Base-by-base conservation (phyloP, 2,329 filamentous ascomycete species). In the Alternaria tenuissima region DNA sequence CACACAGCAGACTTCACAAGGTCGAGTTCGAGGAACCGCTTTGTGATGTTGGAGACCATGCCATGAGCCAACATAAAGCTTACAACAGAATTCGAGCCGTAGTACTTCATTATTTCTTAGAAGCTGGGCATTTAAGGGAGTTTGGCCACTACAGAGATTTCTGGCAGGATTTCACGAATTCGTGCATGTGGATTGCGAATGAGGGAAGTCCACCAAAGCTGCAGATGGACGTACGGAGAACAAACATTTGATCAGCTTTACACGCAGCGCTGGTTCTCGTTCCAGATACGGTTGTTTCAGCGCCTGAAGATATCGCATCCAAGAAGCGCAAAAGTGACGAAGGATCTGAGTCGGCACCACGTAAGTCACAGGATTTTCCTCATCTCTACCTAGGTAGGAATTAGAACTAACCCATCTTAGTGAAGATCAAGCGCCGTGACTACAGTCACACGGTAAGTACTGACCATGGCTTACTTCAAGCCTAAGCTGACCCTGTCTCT, bases 261-360 rank as follows among this genome's bases (percentile, higher is more conserved):
- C 0, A 9, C 28, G 16, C 18, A 12, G 20, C 8, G 28, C 28
- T 30, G 8, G 0, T 11, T 11, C 11, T 0, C 0, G 28, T 9
- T 1, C 28, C 28, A 30, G 0, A 30, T 4, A 0, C 0, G 2
- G 12, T n/a, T 47, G 28, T 14, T n/a, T 3, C 8, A 0, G 2
- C 28, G 7, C 7, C 18, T 32, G 28, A 4, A 11, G 18, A 18
- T 48, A 0, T 11, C 7, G 18, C 28, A 48, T 34, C 4, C 0
- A 3, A 7, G 4, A 48, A 48, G 34, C 28, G 28, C 7, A 20
- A 9, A 14, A 2, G 44, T n/a, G 28, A 22, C 4, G 44, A 48
- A 32, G 4, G 1, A 8, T 7, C 7, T 7, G 12, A 4, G 1
- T 11, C 12, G 20, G 2, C 44, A 3, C 28, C 18, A 48, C 18